These are phyloP conservation scores for Rhizomucor pusillus DNA, from an alignment of 371 early-diverging fungal genomes.

Conservation along the genomic window DNA sequence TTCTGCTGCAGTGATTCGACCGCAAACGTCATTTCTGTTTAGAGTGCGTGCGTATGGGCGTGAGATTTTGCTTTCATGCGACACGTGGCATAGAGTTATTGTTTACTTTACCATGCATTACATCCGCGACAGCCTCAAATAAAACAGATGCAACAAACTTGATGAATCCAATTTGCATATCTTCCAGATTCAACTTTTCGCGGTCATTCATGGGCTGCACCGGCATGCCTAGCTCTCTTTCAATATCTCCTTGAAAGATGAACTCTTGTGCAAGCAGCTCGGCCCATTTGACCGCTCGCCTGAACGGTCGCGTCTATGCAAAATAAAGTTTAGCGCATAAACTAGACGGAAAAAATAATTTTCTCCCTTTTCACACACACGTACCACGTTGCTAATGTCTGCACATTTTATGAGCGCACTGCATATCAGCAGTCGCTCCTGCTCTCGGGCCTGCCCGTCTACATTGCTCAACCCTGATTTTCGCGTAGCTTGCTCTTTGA, in stretches of 20 bases:
- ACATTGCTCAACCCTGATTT: constrained; percentile 12
- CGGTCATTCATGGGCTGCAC: constrained; percentile 54
- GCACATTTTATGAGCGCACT: constrained; percentile 78
- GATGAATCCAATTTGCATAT: constrained; percentile 68
- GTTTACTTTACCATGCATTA: constrained; percentile 22
- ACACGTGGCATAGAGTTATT: neutral
- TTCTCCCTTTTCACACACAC: constrained; percentile 11
- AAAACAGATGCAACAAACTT: constrained; percentile 62
- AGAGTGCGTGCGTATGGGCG: neutral
- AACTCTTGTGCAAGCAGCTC: constrained; percentile 56
- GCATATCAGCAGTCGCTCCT: constrained; percentile 55
- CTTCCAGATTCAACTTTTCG: constrained; percentile 43
- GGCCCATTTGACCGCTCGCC: constrained; percentile 52
- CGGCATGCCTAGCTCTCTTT: constrained; percentile 53
- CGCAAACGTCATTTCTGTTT: constrained; percentile 34
- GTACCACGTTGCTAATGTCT: constrained; percentile 72
- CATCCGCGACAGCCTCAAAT: constrained; percentile 46
- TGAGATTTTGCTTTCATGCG: constrained; percentile 1
- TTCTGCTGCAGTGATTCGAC: constrained; percentile 40
- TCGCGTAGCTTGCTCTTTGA: constrained; percentile 57
- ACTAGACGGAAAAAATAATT: neutral
- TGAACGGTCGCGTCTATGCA: constrained; percentile 49
- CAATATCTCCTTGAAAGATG: constrained; percentile 58
- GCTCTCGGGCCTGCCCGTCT: constrained; percentile 18
- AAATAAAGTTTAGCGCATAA: neutral